phyloP scores from a whole-genome alignment of 2,329 filamentous ascomycete species.

The Pestalotiopsis sp. region DNA sequence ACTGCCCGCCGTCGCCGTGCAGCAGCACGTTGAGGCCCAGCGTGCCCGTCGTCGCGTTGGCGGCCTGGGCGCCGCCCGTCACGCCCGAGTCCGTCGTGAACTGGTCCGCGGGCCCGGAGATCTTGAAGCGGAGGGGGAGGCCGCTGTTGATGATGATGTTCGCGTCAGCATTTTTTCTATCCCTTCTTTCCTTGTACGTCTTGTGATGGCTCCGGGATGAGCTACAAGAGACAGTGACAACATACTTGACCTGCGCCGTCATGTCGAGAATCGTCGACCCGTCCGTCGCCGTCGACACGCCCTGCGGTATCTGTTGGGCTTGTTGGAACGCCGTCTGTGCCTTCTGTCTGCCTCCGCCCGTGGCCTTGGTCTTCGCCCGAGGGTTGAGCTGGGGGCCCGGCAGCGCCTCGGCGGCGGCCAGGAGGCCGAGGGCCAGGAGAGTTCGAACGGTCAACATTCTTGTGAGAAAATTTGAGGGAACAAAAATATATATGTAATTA shows the following conservation, averaged over 20 bases:
- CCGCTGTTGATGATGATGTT: constrained; percentile 27
- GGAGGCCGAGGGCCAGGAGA: constrained; percentile 22
- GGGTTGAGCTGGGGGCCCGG: constrained; percentile 21
- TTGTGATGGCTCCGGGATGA: no score
- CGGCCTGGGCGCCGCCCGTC: constrained; percentile 39
- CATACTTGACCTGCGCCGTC: constrained; percentile 56
- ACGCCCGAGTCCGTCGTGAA: constrained; percentile 54
- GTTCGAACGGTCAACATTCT: constrained; percentile 31
- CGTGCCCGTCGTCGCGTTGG: constrained; percentile 32
- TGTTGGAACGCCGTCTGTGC: constrained; percentile 27
- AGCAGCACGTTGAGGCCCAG: constrained; percentile 60
- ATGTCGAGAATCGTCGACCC: constrained; percentile 58
- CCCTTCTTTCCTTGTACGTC: no score
- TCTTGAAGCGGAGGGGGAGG: constrained; percentile 57
- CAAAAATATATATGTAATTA: constrained; percentile 12
- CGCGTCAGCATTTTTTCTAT: neutral
- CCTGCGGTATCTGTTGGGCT: constrained; percentile 33
- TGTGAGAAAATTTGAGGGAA: neutral
- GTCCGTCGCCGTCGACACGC: constrained; percentile 49
- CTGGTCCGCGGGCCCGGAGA: constrained; percentile 55
- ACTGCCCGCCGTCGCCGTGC: constrained; percentile 62
- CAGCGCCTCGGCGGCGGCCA: constrained; percentile 24
- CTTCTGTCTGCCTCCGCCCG: constrained; percentile 16
- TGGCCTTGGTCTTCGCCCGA: constrained; percentile 14
- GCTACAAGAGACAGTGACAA: neutral